Evolutionary conservation across 192 early-diverging fungal species (phyloP), one percentile per base, ranked within the genome.

Genomic region (Haplosporangium gracile): DNA sequence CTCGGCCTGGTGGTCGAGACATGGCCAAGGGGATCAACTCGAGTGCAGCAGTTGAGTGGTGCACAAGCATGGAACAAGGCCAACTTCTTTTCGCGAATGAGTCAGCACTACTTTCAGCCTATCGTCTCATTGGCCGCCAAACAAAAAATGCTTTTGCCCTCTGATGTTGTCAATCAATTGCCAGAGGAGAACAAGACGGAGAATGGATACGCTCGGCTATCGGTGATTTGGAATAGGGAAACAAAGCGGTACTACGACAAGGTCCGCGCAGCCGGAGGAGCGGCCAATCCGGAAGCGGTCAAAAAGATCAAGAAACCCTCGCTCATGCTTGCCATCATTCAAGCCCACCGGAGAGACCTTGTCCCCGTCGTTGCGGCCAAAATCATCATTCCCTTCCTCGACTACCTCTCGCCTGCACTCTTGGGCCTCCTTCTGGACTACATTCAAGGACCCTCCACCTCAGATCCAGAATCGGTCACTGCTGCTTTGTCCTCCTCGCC

Each of bases 21-120:
- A 42, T 80, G 68, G 68, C 83, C 83, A 7, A 47, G 83, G 29
- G 78, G 83, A 32, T 80, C 83, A 13, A 85, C 83, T 0, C 78
- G 75, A 22, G 78, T 85, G 0, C 83, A 85, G 39, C 78, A 77
- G 15, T 38, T 40, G 34, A 76, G 69, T 20, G 70, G 47, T 3
- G 60, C 74, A 10, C 78, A 80, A 36, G 75, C 11, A 11, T 85
- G 42, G 42, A 75, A 85, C 1, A 80, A 80, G 47, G 83, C 83
- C 40, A 85, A 77, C 63, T 57, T 85, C 9, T 77, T 76, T 39
- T 76, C 78, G 0, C 74, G 65, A 32, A 26, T 73, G 20, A 85
- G 57, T 29, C 72, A 80, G 26, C 26, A 55, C 43, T 80, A 71
- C 72, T 85, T 69, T 42, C 83, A 85, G 75, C 83, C 83, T 0